Evolutionary conservation across 768 basidiomycete genomes (phyloP), one percentile per base, ranked within the genome.

Genomic region (Hysterangium stoloniferum): DNA sequence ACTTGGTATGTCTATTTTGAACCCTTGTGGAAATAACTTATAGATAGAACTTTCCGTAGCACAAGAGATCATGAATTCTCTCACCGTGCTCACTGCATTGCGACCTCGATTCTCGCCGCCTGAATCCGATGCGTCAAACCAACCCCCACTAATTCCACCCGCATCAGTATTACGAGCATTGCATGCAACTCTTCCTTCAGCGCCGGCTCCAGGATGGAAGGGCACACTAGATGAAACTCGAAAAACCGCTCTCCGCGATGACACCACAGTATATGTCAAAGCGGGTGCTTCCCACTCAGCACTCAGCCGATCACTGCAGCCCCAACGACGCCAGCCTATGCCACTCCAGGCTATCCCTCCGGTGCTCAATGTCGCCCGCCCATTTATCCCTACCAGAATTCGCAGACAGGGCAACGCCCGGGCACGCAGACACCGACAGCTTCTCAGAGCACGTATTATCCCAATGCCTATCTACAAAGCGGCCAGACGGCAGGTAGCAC

Each of bases 181-280:
- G 2, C 83, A 87, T 57, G 78, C 73, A 19, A 84, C 84, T 1
- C 69, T 91, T 2, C 84, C 82, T 1, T 61, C 76, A 22, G 71
- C 73, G 7, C 72, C 82, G 13, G 69, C 77, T 2, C 68, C 70
- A 51, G 83, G 86, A 19, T 91, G 86, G 86, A 69, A 79, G 57
- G 87, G 87, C 31, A 89, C 80, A 2, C 73, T 90, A 3, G 78
- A 82, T 9, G 59, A 77, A 11, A 68, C 73, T 41, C 71, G 74
- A 22, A 53, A 75, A 8, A 73, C 75, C 0, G 84, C 86, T 4
- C 73, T 89, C 13, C 78, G 81, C 15, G 87, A 89, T 62, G 80
- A 90, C 60, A 74, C 77, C 3, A 91, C 87, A 1, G 66, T 88
- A 38, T 82, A 80, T 65, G 73, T 87, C 53, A 75, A 74, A 55